Evolutionary conservation across 495 filamentous ascomycete genomes (phyloP), one percentile per base, ranked within the genome.

Genomic region (Staphylotrichum tortipilum): DNA sequence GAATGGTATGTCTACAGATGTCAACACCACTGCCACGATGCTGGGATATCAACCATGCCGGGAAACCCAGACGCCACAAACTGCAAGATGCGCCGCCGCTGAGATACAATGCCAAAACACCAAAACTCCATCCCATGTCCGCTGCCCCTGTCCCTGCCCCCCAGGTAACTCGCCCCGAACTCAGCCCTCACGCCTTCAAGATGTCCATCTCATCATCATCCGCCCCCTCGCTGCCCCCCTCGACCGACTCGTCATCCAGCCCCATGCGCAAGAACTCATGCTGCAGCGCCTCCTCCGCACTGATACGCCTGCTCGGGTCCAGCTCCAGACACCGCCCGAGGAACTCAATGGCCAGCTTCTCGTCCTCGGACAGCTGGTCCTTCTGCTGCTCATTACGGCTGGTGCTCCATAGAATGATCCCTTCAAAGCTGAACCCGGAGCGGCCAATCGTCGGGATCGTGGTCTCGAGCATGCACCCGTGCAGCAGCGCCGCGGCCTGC

Each of bases 321-420:
- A 88, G 64, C 18, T 89, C 83, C 60, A 91, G 73, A 59, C 83
- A 84, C n/a, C 72, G 56, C 22, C 75, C 68, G 43, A 91, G 56
- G 57, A 91, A 88, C 36, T 74, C 69, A 2, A 86, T 69, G 5
- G 84, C 85, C 34, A 78, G 64, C 57, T 75, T 75, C 65, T 89
- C 84, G 7, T 83, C 82, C 0, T 68, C 63, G 0, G 70, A 66
- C 24, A 89, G 55, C n/a, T 54, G 57, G 35, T 66, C 71, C 39
- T 47, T 70, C 61, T 36, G 68, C 51, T 76, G 68, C 51, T 76
- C 73, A 36, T 70, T 79, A 4, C 75, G 64, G 40, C 82, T 81
- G 3, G 78, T 89, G 34, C 88, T 89, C 92, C 92, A 98, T 46
- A 95, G 75, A 47, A 98, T 80, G 52, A 98, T 87, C 68, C 94